phyloP scores from a whole-genome alignment of 129 eudicot genomes.

The Chrysanthemum lavandulifolium region DNA sequence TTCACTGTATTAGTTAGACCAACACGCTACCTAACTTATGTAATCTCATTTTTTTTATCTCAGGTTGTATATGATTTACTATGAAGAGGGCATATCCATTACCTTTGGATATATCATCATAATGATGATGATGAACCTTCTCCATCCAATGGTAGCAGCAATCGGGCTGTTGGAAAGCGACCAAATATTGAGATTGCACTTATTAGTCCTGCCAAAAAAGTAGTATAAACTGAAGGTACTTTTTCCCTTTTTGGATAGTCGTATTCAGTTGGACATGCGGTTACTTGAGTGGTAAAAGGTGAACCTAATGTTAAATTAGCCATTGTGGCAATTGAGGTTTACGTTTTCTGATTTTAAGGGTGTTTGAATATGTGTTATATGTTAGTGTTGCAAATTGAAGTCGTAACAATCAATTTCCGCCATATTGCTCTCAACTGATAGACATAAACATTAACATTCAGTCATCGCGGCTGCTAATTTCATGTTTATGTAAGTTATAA shows the following conservation, averaged over 20 bases:
- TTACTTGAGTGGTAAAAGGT: neutral
- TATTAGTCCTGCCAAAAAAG: conserved; percentile 36
- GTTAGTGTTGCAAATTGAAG: too few species aligned
- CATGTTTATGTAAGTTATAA: too few species aligned
- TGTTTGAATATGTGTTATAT: too few species aligned
- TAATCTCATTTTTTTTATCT: neutral
- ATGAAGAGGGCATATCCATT: conserved; percentile 48
- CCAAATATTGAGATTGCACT: conserved; percentile 15
- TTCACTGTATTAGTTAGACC: too few species aligned
- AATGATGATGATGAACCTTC: conserved; percentile 48
- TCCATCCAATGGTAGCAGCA: conserved; percentile 44
- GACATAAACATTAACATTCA: too few species aligned
- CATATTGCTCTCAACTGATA: too few species aligned
- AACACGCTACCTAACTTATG: neutral
- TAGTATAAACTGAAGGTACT: conserved; percentile 46
- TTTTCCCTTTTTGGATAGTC: neutral
- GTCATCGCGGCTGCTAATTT: too few species aligned
- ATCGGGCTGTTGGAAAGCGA: conserved; percentile 25
- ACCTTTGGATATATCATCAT: conserved; percentile 46
- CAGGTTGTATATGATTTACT: conserved; percentile 29
- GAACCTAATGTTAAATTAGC: neutral
- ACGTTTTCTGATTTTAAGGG: too few species aligned
- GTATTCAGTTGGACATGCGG: neutral
- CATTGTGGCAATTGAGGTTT: too few species aligned
- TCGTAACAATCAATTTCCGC: too few species aligned